These are phyloP conservation scores for Cladobotryum protrusum DNA, from an alignment of 2,329 filamentous ascomycete species.

Conservation along the genomic window DNA sequence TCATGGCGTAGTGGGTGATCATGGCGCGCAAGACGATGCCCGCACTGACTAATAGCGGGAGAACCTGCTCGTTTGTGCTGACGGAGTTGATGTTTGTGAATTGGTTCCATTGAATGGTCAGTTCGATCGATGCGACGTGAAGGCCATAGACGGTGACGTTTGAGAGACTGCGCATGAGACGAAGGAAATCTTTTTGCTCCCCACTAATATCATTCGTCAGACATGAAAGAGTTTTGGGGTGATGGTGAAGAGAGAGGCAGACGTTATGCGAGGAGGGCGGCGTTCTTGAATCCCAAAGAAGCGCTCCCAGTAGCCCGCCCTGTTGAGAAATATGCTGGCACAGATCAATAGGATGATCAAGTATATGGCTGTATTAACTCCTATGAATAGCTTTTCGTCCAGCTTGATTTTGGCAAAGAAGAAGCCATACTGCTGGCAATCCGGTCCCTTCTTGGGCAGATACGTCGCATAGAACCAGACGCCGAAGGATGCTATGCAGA, in stretches of 20 bases:
- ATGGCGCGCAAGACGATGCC: constrained; percentile 23
- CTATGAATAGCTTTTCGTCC: constrained; percentile 21
- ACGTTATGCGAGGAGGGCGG: constrained; percentile 4
- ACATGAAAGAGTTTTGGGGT: neutral
- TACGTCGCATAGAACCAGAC: constrained; percentile 27
- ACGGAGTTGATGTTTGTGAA: constrained; percentile 20
- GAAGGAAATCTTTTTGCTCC: constrained; percentile 19
- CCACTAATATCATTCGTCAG: constrained; percentile 3
- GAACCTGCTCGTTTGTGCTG: constrained; percentile 23
- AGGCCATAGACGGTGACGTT: constrained; percentile 23
- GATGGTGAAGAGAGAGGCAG: no score
- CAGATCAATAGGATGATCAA: constrained; percentile 22
- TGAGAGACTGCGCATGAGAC: constrained; percentile 15
- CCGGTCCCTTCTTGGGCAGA: constrained; percentile 16
- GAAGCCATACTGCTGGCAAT: constrained; percentile 24
- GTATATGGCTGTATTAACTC: constrained; percentile 25
- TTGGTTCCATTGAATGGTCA: constrained; percentile 29
- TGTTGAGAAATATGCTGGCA: constrained; percentile 7
- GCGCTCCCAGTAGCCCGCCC: neutral
- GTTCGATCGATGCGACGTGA: constrained; percentile 26
- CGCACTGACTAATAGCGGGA: constrained; percentile 27
- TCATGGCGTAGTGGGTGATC: constrained; percentile 16
- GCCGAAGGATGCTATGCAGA: constrained; percentile 22
- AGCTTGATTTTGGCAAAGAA: constrained; percentile 25
- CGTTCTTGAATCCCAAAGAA: constrained; percentile 2